Base-by-base conservation (phyloP, 1,284 basidiomycete genomes). In the Blastosporella zonata region DNA sequence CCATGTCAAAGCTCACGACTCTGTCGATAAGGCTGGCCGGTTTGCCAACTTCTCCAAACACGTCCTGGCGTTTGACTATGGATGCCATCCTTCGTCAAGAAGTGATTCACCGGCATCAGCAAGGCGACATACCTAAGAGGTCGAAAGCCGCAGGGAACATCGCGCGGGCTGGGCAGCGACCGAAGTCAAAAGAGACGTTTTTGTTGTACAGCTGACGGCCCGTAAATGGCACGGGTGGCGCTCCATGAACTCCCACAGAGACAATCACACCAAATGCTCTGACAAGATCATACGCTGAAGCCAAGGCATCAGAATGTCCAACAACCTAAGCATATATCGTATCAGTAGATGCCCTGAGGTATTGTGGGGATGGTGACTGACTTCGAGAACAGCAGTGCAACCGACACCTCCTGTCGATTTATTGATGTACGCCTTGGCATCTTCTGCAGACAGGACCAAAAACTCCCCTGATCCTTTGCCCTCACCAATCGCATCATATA, bases 111-210 rank as follows among this genome's bases (percentile, higher is more conserved):
- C 39, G 21, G 35, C 8, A 15, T 6, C 18, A 8, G 23, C 17
- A 40, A 13, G 6, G 23, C 10, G 13, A 40, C 65, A 52, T 38
- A 73, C 73, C 73, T 21, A 94, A 67, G 18, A 93, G 67, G 59
- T 86, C 81, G 33, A 89, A 73, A 0, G 89, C 90, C 47, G 80
- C 67, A 2, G 83, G 83, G 56, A 91, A 86, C 75, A 92, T 84
- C 0, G 86, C 81, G 12, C 85, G 77, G 6, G 90, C 92, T 13
- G 90, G 91, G 62, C 93, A 96, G 13, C 93, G 78, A 7, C 93
- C 93, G 62, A 93, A 93, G 58, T 88, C 84, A 46, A 90, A 71
- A 1, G 82, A 84, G 4, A 87, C 75, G 61, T 93, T 94, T 69
- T 93, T 93, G 68, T 82, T 76, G 67, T 95, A 96, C 35, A 90